Base-by-base conservation (phyloP, 2,329 filamentous ascomycete species). In the Epicoccum nigrum region DNA sequence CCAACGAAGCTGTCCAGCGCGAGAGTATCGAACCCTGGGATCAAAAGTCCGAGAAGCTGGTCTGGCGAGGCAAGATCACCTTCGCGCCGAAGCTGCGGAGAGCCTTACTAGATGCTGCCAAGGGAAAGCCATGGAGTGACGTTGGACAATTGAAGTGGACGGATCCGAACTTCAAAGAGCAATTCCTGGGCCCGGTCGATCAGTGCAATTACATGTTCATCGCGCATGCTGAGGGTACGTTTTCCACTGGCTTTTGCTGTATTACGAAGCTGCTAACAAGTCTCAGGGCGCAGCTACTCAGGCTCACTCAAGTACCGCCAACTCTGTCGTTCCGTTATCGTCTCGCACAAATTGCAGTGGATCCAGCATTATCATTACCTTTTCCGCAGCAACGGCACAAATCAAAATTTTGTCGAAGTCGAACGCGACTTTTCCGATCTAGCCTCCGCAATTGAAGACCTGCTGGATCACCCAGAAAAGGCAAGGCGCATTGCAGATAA, bases 201-300 rank as follows among this genome's bases (percentile, higher is more conserved):
- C 79, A 82, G 64, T 83, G 81, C 62, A 72, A 74, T 20, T 83
- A 82, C 60, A 79, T 79, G 72, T 83, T 81, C 57, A 72, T 83
- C 21, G 77, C 77, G 6, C 80, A 83, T 45, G 78, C 79, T 1
- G 81, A 83, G 64, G 81, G 80, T 30, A 74, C 67, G 54, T 76
- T 19, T 37, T 13, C 13, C 9, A 5, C 4, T n/a, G 17, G n/a
- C 11, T 23, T n/a, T 21, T 3, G 9, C 6, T 25, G 23, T 25
- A 7, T 12, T 20, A n/a, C 2, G 8, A 7, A 38, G 32, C 8
- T 21, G 38, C 59, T 65, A 56, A 64, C 56, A 51, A 13, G 38
- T n/a, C n/a, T 23, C 41, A 71, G 68, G 69, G 7, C 62, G 69
- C 20, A 63, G 58, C 51, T 83, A 81, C 69, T 83, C 81, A 2